phyloP scores from a whole-genome alignment of 108 stramenopile species.

The Mayamaea pseudoterrestris region DNA sequence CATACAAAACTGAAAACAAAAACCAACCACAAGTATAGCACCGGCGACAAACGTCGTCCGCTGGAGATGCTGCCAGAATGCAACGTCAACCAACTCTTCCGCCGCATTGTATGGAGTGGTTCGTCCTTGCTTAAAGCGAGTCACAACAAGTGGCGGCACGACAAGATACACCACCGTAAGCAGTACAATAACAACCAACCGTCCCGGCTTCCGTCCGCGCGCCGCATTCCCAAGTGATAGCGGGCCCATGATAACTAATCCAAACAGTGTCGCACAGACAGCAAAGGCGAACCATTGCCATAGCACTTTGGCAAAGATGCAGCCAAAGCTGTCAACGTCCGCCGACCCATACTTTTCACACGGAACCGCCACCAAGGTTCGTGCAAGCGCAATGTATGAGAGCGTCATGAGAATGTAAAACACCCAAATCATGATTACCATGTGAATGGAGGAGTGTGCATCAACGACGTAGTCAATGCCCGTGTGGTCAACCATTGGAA shows the following conservation, averaged over 20 bases:
- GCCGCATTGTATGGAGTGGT: not conserved
- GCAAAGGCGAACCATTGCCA: no score
- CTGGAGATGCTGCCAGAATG: not conserved
- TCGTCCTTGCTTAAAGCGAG: no score
- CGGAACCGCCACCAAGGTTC: no score
- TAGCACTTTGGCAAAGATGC: no score
- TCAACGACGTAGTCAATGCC: constrained; percentile 22
- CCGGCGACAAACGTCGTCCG: not conserved
- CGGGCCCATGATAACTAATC: constrained; percentile 1
- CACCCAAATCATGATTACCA: constrained; percentile 16
- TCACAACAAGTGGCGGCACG: no score
- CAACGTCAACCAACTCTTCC: not conserved
- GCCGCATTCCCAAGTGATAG: not conserved
- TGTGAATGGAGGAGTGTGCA: constrained; percentile 2
- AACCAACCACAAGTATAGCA: not conserved
- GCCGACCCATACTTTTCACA: no score
- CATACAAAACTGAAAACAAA: not conserved
- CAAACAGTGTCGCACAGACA: not conserved
- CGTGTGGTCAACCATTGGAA: not conserved
- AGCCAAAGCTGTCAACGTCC: no score
- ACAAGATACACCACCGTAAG: no score
- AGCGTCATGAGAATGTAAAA: constrained; percentile 12
- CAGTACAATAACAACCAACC: no score
- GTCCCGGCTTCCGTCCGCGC: no score
- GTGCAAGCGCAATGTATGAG: no score